Conservation (phyloP, 192 early-diverging fungal species). For the Coemansia nantahalensis region DNA sequence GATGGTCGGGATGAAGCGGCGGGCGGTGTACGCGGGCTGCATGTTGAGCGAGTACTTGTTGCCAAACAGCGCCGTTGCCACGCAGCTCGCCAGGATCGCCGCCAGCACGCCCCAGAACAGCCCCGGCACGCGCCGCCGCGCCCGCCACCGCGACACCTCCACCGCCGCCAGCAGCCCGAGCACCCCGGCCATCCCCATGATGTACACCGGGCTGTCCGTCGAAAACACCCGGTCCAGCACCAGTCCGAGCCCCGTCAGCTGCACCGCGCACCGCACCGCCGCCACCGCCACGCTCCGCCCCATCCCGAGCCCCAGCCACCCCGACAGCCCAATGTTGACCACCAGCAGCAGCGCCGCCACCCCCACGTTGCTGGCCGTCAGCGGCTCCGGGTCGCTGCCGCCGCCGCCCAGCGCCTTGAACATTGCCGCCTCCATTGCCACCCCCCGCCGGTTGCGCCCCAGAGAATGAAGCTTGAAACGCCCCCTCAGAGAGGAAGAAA, state of each 20-base stretch:
- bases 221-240: constrained; percentile 68
- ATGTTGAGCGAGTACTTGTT: constrained; percentile 64
- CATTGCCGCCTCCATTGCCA: too few relatives aligned
- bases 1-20: constrained; percentile 82
- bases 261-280: constrained; percentile 69
- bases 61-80: constrained; percentile 19
- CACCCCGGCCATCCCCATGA: constrained; percentile 57
- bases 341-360: constrained; percentile 62
- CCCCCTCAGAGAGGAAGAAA: too few relatives aligned
- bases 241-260: constrained; percentile 71
- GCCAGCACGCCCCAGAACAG: constrained; percentile 62
- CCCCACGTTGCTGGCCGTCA: constrained; percentile 57
- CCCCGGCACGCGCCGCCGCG: constrained; percentile 65
- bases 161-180: constrained; percentile 63
- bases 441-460: too few relatives aligned
- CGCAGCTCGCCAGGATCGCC: constrained; percentile 39
- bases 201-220: constrained; percentile 58
- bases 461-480: too few relatives aligned
- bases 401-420: too few relatives aligned
- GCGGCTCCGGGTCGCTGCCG: not conserved
- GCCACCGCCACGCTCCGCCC: constrained; percentile 65
- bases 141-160: constrained; percentile 69
- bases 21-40: constrained; percentile 66
- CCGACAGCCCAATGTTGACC: constrained; percentile 59
- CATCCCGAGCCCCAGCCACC: constrained; percentile 65